phyloP scores from a whole-genome alignment of 1,284 basidiomycete genomes.

The Irpex rosettiformis region DNA sequence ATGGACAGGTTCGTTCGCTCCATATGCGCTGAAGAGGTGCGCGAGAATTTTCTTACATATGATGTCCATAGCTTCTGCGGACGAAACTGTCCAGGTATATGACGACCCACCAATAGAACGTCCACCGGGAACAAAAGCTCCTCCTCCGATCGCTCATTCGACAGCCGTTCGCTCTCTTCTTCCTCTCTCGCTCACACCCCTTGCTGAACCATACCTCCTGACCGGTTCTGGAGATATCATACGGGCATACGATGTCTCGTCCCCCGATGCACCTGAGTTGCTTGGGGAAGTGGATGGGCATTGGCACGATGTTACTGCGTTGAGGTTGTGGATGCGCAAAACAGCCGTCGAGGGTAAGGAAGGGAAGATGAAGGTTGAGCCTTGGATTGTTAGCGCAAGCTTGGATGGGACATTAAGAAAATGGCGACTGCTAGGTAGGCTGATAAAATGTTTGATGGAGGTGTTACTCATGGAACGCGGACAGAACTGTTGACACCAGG shows the following conservation, averaged over 20 bases:
- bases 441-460: background rate
- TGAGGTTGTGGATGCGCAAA: constrained; percentile 68
- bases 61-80: constrained; percentile 75
- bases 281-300: constrained; percentile 76
- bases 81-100: constrained; percentile 75
- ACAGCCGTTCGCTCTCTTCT: constrained; percentile 71
- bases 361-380: constrained; percentile 44
- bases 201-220: constrained; percentile 67
- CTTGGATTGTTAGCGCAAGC: constrained; percentile 80
- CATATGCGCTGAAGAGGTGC: too few species aligned
- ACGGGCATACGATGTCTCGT: constrained; percentile 67
- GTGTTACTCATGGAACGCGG: background rate
- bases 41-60: too few species aligned
- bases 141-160: constrained; percentile 60
- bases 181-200: constrained; percentile 57
- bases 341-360: constrained; percentile 33
- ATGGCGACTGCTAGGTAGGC: constrained; percentile 74
- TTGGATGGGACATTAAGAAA: constrained; percentile 83
- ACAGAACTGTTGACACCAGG: constrained; percentile 33
- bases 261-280: constrained; percentile 59
- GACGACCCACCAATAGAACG: constrained; percentile 30
- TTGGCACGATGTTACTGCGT: constrained; percentile 79
- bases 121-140: constrained; percentile 27
- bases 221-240: constrained; percentile 84
- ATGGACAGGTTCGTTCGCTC: constrained; percentile 77